Evolutionary conservation across 2,329 filamentous ascomycete species (phyloP).

Genomic region (Zalaria obscura): DNA sequence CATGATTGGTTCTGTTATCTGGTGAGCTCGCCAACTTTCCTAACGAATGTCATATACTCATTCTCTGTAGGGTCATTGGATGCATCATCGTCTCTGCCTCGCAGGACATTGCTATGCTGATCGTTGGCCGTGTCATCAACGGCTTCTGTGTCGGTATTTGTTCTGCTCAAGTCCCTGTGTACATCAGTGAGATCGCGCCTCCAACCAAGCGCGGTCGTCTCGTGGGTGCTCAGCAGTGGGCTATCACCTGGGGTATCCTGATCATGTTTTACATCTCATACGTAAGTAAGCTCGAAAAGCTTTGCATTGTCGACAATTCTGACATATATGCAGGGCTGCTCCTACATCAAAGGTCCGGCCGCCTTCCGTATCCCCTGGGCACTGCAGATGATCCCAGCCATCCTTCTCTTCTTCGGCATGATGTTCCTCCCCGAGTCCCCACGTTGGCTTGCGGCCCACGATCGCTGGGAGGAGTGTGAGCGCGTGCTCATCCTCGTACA

Average conservation of each 20-base stretch:
- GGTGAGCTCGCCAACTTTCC: conserved; percentile 4
- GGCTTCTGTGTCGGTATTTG: conserved; percentile 62
- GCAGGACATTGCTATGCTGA: conserved; percentile 56
- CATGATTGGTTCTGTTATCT: conserved; percentile 29
- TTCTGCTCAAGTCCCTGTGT: conserved; percentile 54
- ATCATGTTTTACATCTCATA: conserved; percentile 45
- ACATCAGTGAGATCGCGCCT: conserved; percentile 52
- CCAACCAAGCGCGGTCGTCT: conserved; percentile 46
- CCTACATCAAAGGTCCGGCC: conserved; percentile 41
- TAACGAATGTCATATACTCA: conserved; percentile 1
- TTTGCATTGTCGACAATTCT: too few relatives aligned
- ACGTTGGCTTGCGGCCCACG: conserved; percentile 30
- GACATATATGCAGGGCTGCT: conserved; percentile 31
- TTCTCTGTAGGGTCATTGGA: conserved; percentile 37
- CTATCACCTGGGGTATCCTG: conserved; percentile 51
- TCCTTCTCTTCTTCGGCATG: conserved; percentile 29
- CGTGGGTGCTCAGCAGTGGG: conserved; percentile 59
- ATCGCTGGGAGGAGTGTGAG: conserved; percentile 29
- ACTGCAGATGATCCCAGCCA: conserved; percentile 29
- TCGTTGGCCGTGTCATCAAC: conserved; percentile 56
- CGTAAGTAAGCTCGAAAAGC: too few relatives aligned
- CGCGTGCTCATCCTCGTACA: conserved; percentile 28
- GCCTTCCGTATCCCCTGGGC: conserved; percentile 52
- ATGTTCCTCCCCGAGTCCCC: conserved; percentile 33
- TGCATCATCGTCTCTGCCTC: conserved; percentile 48